Evolutionary conservation across 495 filamentous ascomycete genomes (phyloP), one percentile per base, ranked within the genome.

Genomic region (Annulohypoxylon stygium): DNA sequence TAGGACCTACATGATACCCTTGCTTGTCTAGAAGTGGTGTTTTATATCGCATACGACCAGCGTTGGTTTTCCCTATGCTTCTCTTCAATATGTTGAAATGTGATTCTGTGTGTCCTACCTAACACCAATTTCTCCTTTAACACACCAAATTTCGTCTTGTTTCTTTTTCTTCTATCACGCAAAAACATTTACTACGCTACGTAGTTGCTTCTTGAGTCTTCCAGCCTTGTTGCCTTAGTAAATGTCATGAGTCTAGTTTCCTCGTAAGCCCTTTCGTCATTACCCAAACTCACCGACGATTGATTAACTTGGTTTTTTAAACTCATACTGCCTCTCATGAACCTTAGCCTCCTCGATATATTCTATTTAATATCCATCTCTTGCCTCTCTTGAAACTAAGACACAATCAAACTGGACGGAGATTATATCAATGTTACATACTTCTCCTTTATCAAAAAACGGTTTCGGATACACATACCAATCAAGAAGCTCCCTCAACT

Each of bases 21-120:
- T 50, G 5, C 45, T 39, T 30, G 25, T 47, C 33, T 65, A 12
- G 3, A 12, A 10, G 18, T 25, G 12, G 14, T 51, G 33, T 36
- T 48, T 66, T 66, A 36, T 45, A 18, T 30, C 39, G 37, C 18
- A 54, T 63, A 20, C 60, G 3, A 26, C 9, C 48, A 39, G 30
- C 41, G 18, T 54, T 41, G 30, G 48, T 16, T 36, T 25, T 11
- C 18, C 20, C 45, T 64, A 14, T 30, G 50, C 25, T 33, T 33
- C 50, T 16, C 25, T 54, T 33, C 14, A 33, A 25, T 48, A 20
- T 26, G 18, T 48, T 9, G 33, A 3, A 26, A 33, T 51, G 36
- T 58, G 23, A 47, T 36, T 45, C 58, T 33, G 39, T 45, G 25
- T 61, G 20, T 45, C 58, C 37, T 43, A 60, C 36, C 14, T 48